These are phyloP conservation scores for Cystobasidium tubakii DNA, from an alignment of 768 basidiomycete species.

Conservation along the genomic window DNA sequence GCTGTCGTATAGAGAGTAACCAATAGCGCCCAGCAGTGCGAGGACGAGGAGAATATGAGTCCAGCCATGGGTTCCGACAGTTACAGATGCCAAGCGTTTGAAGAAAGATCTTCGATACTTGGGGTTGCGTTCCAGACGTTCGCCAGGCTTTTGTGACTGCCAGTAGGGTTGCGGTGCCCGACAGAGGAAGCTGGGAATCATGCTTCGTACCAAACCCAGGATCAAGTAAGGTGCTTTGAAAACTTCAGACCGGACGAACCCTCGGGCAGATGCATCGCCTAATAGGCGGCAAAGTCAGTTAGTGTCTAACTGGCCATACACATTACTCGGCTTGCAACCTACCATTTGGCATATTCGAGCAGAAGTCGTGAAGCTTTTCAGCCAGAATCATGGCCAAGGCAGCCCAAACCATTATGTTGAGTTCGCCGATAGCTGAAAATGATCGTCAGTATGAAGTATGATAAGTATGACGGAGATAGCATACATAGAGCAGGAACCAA, in stretches of 20 bases:
- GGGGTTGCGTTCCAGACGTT: slow-evolving; percentile 9
- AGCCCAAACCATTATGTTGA: slow-evolving; percentile 26
- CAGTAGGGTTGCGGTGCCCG: slow-evolving; percentile 7
- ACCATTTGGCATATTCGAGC: slow-evolving; percentile 32
- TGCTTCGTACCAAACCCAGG: slow-evolving; percentile 17
- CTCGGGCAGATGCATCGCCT: slow-evolving; percentile 19
- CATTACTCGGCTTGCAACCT: too few species aligned
- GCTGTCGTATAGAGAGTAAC: slow-evolving; percentile 19
- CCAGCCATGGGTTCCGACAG: slow-evolving; percentile 4
- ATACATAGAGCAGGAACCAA: slow-evolving; percentile 30
- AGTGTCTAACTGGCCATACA: too few species aligned
- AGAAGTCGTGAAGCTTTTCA: slow-evolving; percentile 33
- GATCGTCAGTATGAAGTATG: neutral
- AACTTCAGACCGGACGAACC: slow-evolving; percentile 21
- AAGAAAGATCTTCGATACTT: slow-evolving; percentile 18
- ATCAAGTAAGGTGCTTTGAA: slow-evolving; percentile 37
- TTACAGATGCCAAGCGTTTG: slow-evolving; percentile 13
- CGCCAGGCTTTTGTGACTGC: slow-evolving; percentile 5
- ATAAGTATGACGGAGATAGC: neutral
- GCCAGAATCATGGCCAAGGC: slow-evolving; percentile 15
- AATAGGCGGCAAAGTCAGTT: neutral
- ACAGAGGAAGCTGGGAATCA: slow-evolving; percentile 25
- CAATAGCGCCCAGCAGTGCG: slow-evolving; percentile 20
- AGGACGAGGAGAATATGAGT: slow-evolving; percentile 28
- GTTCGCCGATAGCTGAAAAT: slow-evolving; percentile 16